Evolutionary conservation across 108 stramenopile species (phyloP), one percentile per base, ranked within the genome.

Genomic region (Hondaea fermentalgiana): DNA sequence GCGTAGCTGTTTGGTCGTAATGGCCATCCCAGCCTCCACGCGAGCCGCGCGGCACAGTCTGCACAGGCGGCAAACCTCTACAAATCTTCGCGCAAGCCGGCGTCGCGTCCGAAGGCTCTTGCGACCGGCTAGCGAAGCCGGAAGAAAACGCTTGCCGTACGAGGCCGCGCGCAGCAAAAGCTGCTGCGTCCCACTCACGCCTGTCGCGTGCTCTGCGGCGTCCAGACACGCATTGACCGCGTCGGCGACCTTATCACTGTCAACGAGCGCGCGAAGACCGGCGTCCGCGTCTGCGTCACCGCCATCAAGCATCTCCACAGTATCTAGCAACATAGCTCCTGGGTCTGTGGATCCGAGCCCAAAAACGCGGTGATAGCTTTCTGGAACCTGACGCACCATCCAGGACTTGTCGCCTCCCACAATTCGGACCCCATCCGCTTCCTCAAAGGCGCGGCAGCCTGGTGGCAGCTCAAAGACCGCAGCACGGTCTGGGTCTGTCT

Each of bases 331-430:
- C 76, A 83, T 83, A 6, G 76, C 76, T 3, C 76, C 76, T 16
- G 76, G 76, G 51, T 83, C 76, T 8, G 76, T 83, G 76, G 76
- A 83, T 23, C 76, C 76, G 23, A 83, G 76, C 0, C 76, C 51
- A 53, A 83, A 83, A 1, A 83, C 23, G 12, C 23, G 45, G 49
- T 25, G 12, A 23, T 21, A 83, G 12, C 49, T 19, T 53, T 83
- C 76, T 12, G 76, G 76, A 35, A 83, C 23, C 28, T 83, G 76
- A 8, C 76, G 76, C 10, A 83, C 43, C 76, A 83, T 47, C 49
- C 51, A 47, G 1, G 45, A 43, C 45, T 53, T 25, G 0, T 47
- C 76, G 76, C 49, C 76, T 14, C 76, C 51, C 6, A 83, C 76
- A 21, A 83, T n/a, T 6, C 76, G 45, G 3, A 83, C 51, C 25